Evolutionary conservation across 352 stramenopile genomes (phyloP), one percentile per base, ranked within the genome.

Genomic region (Pythium phragmiticola): DNA sequence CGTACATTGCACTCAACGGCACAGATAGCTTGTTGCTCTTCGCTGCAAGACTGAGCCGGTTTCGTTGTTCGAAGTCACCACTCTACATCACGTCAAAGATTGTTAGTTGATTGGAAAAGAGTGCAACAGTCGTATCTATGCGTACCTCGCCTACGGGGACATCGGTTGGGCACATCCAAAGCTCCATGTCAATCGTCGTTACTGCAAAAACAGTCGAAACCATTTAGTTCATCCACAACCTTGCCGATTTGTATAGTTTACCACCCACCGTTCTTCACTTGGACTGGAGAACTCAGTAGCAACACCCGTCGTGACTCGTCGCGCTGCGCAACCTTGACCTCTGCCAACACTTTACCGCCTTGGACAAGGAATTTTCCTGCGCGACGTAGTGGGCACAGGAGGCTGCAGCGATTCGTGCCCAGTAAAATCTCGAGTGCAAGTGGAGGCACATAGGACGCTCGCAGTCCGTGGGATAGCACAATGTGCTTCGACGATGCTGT

Each of bases 291-390:
- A 45, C 82, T 94, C 14, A 96, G 65, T 26, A 94, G 62, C 37
- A 96, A 58, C 4, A 96, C 88, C 26, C 88, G 83, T 19, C 87
- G 83, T 34, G 82, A 92, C 52, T 96, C 86, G 53, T 95, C 88
- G 39, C 88, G 72, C 49, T 95, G 88, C 4, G 88, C 88, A 21
- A 96, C 88, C 57, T 96, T 96, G 16, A 95, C 88, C 73, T 96
- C 88, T 3, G 82, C 88, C 13, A 95, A 63, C 14, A 96, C 79
- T 28, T 88, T 85, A 47, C 94, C 88, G 1, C 88, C 85, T 67
- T 93, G 85, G 57, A 96, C 91, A 23, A 96, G 73, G 53, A 96
- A 96, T 48, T 95, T 95, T 34, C 88, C 88, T 7, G 88, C 88
- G 28, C 88, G 76, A 39, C 88, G 88, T 7, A 96, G 65, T 8